Evolutionary conservation across 257 asterid genomes (phyloP).

Genomic region (Scutellaria barbata): DNA sequence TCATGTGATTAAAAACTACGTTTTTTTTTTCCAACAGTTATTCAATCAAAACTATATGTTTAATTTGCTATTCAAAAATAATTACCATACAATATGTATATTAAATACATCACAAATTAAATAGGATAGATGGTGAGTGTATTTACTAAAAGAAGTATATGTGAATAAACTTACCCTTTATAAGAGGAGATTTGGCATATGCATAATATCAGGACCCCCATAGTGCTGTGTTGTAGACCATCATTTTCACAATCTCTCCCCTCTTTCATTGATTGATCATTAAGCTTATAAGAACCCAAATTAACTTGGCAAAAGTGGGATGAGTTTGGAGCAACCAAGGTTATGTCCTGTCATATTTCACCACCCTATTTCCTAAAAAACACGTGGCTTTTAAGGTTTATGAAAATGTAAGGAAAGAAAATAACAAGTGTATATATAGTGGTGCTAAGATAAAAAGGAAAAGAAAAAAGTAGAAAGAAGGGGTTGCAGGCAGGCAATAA

Average conservation of each 20-base stretch:
- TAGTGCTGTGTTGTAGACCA: constrained; percentile 43
- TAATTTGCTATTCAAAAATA: too few relatives aligned
- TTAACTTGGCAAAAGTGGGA: not conserved
- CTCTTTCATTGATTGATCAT: not conserved
- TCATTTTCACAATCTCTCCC: constrained; percentile 40
- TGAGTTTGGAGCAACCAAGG: not conserved
- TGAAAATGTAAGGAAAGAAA: not conserved
- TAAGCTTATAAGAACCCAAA: not conserved
- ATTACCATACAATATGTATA: too few relatives aligned
- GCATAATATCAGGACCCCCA: constrained; percentile 21
- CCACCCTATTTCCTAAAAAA: not conserved
- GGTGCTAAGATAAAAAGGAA: too few relatives aligned
- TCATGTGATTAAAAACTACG: too few relatives aligned
- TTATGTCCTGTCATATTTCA: constrained; percentile 25
- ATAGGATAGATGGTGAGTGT: too few relatives aligned
- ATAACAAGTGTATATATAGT: too few relatives aligned
- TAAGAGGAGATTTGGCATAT: constrained; percentile 36
- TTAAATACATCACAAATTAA: too few relatives aligned
- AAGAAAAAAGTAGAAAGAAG: too few relatives aligned
- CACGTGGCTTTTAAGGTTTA: constrained; percentile 6
- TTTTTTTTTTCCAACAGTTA: too few relatives aligned
- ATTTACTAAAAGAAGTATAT: too few relatives aligned
- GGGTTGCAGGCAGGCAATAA: constrained; percentile 27
- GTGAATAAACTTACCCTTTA: too few relatives aligned
- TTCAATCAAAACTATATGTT: too few relatives aligned